phyloP scores from a whole-genome alignment of 2,329 filamentous ascomycete species.

The Pezicula radicicola region DNA sequence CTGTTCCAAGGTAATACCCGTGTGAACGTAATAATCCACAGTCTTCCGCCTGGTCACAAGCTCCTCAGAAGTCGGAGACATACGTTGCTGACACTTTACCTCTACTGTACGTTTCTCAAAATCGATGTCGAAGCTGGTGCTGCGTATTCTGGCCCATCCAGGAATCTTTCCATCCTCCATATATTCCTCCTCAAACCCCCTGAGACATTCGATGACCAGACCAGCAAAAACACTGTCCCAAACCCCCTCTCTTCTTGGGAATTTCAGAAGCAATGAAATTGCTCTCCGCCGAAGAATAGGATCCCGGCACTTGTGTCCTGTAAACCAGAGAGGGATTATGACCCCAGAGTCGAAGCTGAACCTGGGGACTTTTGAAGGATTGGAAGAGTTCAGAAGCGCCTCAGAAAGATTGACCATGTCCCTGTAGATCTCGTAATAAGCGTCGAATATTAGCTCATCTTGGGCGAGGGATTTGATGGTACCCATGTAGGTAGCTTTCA shows the following conservation, averaged over 20 bases:
- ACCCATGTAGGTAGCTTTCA: conserved; percentile 9
- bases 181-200: conserved; percentile 8
- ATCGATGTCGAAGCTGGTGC: conserved; percentile 5
- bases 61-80: conserved; percentile 1
- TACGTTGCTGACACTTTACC: conserved; percentile 7
- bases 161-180: conserved; percentile 7
- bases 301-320: conserved; percentile 61
- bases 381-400: conserved; percentile 5
- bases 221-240: conserved; percentile 45
- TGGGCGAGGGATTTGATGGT: conserved; percentile 5
- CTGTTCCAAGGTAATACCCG: conserved; percentile 5
- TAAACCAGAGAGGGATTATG: conserved; percentile 59
- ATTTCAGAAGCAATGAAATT: conserved; percentile 55
- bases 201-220: conserved; percentile 6
- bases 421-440: conserved; percentile 3
- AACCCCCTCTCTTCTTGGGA: conserved; percentile 61
- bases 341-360: conserved; percentile 63
- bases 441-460: conserved; percentile 7
- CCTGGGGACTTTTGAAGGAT: conserved; percentile 3
- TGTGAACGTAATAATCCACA: conserved; percentile 8
- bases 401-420: conserved; percentile 9
- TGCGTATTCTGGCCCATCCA: conserved; percentile 8
- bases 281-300: conserved; percentile 54
- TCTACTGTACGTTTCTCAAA: conserved; percentile 5
- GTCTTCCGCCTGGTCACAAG: conserved; percentile 3